Percentiles rank a stretch among this genome's conserved stretches.
phyloP scores from a whole-genome alignment of 1,139 yeast genomes.

The Scheffersomyces cryptocercus region DNA sequence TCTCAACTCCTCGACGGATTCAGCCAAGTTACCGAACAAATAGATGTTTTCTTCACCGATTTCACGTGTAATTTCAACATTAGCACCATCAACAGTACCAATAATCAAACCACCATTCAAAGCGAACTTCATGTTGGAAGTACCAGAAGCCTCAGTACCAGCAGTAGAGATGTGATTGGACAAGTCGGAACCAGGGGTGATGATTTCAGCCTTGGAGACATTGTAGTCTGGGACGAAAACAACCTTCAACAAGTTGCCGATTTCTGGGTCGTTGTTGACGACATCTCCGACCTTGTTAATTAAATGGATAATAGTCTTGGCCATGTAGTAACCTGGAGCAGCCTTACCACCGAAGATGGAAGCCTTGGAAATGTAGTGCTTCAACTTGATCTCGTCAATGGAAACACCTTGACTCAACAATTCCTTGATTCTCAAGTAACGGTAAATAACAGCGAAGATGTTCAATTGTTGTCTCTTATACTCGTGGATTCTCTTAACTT shows the following conservation, averaged over 20 bases:
- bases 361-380: slow-evolving; percentile 72
- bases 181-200: slow-evolving; percentile 86
- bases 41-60: slow-evolving; percentile 92
- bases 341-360: slow-evolving; percentile 91
- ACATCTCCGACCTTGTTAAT: slow-evolving; percentile 80
- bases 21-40: slow-evolving; percentile 87
- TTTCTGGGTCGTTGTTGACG: slow-evolving; percentile 73
- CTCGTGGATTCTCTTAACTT: slow-evolving; percentile 94
- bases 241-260: slow-evolving; percentile 78
- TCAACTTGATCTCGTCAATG: slow-evolving; percentile 58
- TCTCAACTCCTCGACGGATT: slow-evolving; percentile 83
- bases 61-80: slow-evolving; percentile 92
- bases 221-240: slow-evolving; percentile 90
- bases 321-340: slow-evolving; percentile 97
- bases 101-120: slow-evolving; percentile 90
- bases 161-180: slow-evolving; percentile 97
- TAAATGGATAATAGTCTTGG: slow-evolving; percentile 84
- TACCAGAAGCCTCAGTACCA: slow-evolving; percentile 96
- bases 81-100: slow-evolving; percentile 97
- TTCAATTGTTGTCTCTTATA: slow-evolving; percentile 94
- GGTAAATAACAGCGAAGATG: slow-evolving; percentile 82
- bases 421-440: slow-evolving; percentile 75
- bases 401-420: slow-evolving; percentile 50
- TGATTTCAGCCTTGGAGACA: slow-evolving; percentile 90
- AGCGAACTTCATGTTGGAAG: slow-evolving; percentile 94